Conservation (phyloP, 1,284 basidiomycete species). For the Ceratobasidium sp. region DNA sequence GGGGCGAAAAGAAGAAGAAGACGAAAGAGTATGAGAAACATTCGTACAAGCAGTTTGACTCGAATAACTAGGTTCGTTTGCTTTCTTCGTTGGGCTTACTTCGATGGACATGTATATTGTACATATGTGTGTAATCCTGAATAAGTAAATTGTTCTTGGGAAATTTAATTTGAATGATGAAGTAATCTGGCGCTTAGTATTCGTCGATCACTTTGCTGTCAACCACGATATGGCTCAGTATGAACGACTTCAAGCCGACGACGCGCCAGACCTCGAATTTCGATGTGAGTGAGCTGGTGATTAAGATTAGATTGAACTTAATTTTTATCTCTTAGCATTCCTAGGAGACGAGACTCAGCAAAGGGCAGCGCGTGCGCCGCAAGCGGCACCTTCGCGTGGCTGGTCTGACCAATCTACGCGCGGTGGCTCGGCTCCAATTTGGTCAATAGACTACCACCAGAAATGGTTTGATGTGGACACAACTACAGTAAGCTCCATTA, state of each 20-base stretch:
- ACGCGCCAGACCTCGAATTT: constrained; percentile 44
- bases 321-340: constrained; percentile 27
- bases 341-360: constrained; percentile 40
- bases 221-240: constrained; percentile 34
- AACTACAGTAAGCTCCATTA: constrained; percentile 60
- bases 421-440: constrained; percentile 19
- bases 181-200: constrained; percentile 18
- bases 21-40: constrained; percentile 89
- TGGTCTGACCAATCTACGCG: constrained; percentile 39
- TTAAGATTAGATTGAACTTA: not conserved
- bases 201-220: constrained; percentile 2
- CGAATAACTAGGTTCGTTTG: constrained; percentile 13
- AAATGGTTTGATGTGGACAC: constrained; percentile 84
- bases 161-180: not conserved
- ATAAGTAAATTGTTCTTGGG: not conserved
- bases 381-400: constrained; percentile 19
- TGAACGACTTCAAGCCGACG: constrained; percentile 24
- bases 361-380: not conserved
- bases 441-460: constrained; percentile 46
- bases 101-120: not conserved
- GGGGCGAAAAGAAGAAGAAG: constrained; percentile 69
- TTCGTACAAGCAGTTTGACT: constrained; percentile 82
- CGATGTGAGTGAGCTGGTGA: constrained; percentile 33
- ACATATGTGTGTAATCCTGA: constrained; percentile 4
- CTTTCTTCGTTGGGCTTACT: not conserved